Percentiles rank a stretch among this genome's conserved stretches.
phyloP scores from a whole-genome alignment of 2,329 filamentous ascomycete genomes.

The Sporothrix variecibatus region DNA sequence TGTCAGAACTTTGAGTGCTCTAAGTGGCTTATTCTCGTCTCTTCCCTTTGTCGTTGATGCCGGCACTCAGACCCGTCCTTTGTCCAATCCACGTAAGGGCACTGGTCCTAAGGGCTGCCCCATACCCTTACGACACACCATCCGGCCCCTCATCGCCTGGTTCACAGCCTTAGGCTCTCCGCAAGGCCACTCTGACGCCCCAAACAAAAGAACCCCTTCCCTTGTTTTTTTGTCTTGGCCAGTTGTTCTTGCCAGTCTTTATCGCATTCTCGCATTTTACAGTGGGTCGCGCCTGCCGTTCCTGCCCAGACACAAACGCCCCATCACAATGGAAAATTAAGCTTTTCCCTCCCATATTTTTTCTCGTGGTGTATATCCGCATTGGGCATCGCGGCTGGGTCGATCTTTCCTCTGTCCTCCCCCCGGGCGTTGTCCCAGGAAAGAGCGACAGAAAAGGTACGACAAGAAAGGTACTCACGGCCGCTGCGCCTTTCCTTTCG shows the following conservation, averaged over 20 bases:
- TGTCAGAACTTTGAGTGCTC: not conserved
- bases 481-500: not conserved
- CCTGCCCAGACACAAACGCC: too few species aligned
- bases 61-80: not conserved
- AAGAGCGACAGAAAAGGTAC: not conserved
- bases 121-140: not conserved
- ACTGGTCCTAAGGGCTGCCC: not conserved
- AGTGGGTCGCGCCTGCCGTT: conserved; percentile 3
- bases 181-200: not conserved
- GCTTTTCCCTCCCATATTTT: not conserved
- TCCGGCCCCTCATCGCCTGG: not conserved
- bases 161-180: conserved; percentile 13
- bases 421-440: not conserved
- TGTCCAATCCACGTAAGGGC: not conserved
- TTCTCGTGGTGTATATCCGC: not conserved
- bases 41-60: not conserved
- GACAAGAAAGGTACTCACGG: not conserved
- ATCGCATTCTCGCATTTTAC: not conserved
- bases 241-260: not conserved
- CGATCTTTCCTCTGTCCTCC: not conserved
- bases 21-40: not conserved
- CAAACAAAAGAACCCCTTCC: not conserved
- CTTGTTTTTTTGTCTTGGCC: not conserved
- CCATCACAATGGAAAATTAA: not conserved
- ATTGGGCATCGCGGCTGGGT: conserved; percentile 10